Base-by-base conservation (phyloP, 2,329 filamentous ascomycete species). In the Biscogniauxia marginata region DNA sequence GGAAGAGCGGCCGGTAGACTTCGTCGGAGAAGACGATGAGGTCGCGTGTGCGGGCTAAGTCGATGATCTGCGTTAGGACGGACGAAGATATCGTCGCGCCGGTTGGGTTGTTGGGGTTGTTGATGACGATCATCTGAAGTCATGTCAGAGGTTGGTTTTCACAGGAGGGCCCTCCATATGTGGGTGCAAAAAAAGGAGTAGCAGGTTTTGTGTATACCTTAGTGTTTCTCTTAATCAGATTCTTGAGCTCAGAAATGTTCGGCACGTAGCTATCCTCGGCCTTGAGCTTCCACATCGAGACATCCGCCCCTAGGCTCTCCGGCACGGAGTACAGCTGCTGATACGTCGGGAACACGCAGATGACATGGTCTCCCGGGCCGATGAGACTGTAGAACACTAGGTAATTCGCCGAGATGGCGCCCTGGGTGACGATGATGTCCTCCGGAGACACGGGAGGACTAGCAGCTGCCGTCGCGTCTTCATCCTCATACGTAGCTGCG, bases 301-400 rank as follows among this genome's bases (percentile, higher is more conserved):
- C 88, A 56, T 90, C 84, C 1, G 90, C 90, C 0, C 91, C 91
- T 4, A 96, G 75, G 39, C 85, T 88, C 62, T 80, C 79, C 0
- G 91, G 90, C 0, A 96, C 83, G 8, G 85, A 78, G 68, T 93
- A 95, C 1, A 96, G 80, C 65, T 95, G 90, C 70, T 95, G 90
- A 66, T 95, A 96, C 0, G 90, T 93, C 11, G 92, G 91, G 69
- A 92, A 90, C 56, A 95, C 89, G 67, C 90, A 95, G 56, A 96
- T 82, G 48, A 93, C 88, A 78, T 96, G 91, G 68, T 96, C 90
- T 0, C 86, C 89, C 0, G 85, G 83, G 0, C 84, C 83, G 2
- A 95, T 70, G 6, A 95, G 77, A 1, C 87, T 79, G 70, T 93
- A 93, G 7, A 95, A 81, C 2, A 86, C 75, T n/a, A 95, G 75